phyloP scores from a whole-genome alignment of 2,329 filamentous ascomycete species.

The Cladobotryum mycophilum region DNA sequence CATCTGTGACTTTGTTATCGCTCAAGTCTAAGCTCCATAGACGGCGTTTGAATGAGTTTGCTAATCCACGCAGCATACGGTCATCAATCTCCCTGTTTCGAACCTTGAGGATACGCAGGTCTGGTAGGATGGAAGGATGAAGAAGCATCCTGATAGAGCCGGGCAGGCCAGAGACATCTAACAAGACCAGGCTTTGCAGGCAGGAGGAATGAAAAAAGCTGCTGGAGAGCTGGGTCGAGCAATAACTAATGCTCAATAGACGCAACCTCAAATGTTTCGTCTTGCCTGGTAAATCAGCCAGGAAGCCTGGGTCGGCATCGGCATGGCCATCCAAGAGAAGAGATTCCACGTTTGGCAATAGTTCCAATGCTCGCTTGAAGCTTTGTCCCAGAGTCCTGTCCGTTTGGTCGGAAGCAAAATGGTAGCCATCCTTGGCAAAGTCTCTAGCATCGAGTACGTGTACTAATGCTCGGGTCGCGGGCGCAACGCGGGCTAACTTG shows the following conservation, averaged over 20 bases:
- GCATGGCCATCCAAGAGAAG: constrained; percentile 43
- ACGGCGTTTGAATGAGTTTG: constrained; percentile 29
- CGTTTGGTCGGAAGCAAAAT: constrained; percentile 35
- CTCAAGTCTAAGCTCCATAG: constrained; percentile 54
- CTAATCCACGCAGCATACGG: constrained; percentile 21
- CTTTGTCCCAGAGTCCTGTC: constrained; percentile 30
- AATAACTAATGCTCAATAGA: constrained; percentile 41
- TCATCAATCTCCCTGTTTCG: constrained; percentile 42
- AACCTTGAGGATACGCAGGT: constrained; percentile 47
- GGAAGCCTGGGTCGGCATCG: constrained; percentile 36
- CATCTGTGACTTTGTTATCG: constrained; percentile 46
- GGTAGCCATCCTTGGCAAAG: constrained; percentile 34
- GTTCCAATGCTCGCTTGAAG: constrained; percentile 30
- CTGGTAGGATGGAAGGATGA: constrained; percentile 32
- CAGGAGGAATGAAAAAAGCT: constrained; percentile 33
- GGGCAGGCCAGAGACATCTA: constrained; percentile 46
- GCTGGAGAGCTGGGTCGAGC: constrained; percentile 32
- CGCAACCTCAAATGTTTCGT: constrained; percentile 13
- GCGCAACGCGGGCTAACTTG: constrained; percentile 29
- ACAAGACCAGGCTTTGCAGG: constrained; percentile 40
- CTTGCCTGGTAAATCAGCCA: constrained; percentile 20
- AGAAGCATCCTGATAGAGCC: constrained; percentile 37
- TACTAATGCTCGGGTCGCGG: constrained; percentile 37
- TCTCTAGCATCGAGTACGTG: constrained; percentile 42
- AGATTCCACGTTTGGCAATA: constrained; percentile 40